Conservation (phyloP, 176 grass and related monocot genomes). For the Echinochloa phyllopogon region DNA sequence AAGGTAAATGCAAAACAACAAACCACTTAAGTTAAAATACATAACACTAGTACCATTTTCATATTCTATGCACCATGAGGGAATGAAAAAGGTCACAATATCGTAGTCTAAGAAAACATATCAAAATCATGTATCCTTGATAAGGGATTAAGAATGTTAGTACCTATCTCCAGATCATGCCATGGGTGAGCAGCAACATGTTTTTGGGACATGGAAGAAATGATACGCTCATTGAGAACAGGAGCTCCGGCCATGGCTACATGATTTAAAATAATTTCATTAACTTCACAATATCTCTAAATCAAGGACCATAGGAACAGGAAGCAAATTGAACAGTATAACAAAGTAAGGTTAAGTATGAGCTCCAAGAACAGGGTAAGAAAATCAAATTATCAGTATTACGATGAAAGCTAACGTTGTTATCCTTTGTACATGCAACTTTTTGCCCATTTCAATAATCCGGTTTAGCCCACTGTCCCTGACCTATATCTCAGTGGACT, state of each 20-base stretch:
- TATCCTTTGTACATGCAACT: conserved; percentile 5
- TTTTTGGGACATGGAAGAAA: conserved; percentile 85
- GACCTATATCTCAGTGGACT: neutral
- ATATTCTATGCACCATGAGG: conserved; percentile 2
- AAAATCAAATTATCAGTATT: conserved; percentile 21
- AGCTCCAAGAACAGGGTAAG: neutral
- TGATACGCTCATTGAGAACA: conserved; percentile 79
- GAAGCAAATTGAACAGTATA: conserved; percentile 2
- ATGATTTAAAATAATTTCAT: conserved; percentile 34
- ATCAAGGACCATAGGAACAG: conserved; percentile 11
- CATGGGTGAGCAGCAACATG: conserved; percentile 94
- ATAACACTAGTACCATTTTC: neutral
- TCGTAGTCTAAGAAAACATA: conserved; percentile 30
- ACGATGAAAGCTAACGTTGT: neutral
- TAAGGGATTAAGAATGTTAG: neutral
- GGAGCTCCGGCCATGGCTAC: conserved; percentile 74
- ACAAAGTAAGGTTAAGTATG: neutral
- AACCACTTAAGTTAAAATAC: neutral
- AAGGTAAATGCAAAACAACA: conserved; percentile 27
- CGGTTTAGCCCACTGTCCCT: neutral
- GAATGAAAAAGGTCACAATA: conserved; percentile 14
- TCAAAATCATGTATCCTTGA: neutral
- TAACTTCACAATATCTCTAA: neutral
- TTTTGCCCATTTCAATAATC: neutral
- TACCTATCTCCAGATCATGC: conserved; percentile 98